Base-by-base conservation (phyloP, 805 yeast species). In the Kodamaea fukazawae region DNA sequence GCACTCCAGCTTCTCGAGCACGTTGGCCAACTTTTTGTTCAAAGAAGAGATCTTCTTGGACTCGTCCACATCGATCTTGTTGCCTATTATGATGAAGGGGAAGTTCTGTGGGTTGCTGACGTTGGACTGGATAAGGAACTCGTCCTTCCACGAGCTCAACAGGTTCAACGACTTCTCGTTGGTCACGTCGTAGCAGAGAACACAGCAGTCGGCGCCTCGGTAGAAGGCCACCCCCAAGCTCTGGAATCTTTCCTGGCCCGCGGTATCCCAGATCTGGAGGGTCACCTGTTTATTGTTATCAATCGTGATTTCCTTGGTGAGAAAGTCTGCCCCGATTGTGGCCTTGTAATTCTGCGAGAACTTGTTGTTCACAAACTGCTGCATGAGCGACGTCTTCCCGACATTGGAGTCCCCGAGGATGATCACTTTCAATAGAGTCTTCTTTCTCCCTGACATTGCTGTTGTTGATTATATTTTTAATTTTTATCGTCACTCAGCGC, bases 181-280 rank as follows among this genome's bases (percentile, higher is more conserved):
- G 46, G 96, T 91, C 36, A 93, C 98, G 59, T 91, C 99, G 60
- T 86, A 91, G 50, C 93, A 95, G 44, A 91, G 73, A 7, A 91
- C 96, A 67, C 98, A 93, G 65, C 98, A 93, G 63, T 93, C 98
- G 1, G 98, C 96, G 27, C 98, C 98, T 54, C 99, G 75, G 63
- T 93, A 91, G 61, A 91, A 91, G 0, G 98, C 98, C 32, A 91
- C 97, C 11, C 98, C 98, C 46, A 91, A 71, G 43, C 95, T 83
- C 66, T 93, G 98, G 74, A 91, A 91, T 55, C 99, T 76, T 65
- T 91, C 99, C 70, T 91, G 99, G 27, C 99, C 99, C 6, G 98
- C 98, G 31, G 99, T 91, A 59, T 91, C 99, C 99, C 99, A 91
- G 40, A 93, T 84, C 65, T 86, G 91, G 74, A 84, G 73, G 15